Conservation (phyloP, 140 eudicot species). For the Senecio squalidus region DNA sequence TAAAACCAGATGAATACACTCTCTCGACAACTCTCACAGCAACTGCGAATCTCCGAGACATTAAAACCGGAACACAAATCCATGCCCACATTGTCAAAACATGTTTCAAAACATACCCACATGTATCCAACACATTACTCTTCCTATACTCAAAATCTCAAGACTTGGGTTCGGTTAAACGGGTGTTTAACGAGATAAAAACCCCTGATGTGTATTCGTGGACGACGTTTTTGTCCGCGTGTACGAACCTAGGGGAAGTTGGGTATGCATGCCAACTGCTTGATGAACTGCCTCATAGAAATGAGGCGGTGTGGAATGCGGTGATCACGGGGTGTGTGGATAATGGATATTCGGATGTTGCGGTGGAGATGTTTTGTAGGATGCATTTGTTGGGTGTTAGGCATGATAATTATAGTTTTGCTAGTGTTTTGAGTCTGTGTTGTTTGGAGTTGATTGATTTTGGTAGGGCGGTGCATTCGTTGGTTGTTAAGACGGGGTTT, state of each 20-base stretch:
- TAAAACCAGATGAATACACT: conserved; percentile 80
- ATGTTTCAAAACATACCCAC: conserved; percentile 46
- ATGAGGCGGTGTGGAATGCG: conserved; percentile 79
- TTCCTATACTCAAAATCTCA: conserved; percentile 59
- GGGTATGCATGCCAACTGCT: conserved; percentile 57
- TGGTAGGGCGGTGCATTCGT: conserved; percentile 57
- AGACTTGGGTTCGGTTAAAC: conserved; percentile 44
- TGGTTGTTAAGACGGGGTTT: conserved; percentile 65
- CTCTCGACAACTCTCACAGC: conserved; percentile 78
- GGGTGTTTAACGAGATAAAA: conserved; percentile 43
- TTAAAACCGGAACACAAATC: conserved; percentile 47
- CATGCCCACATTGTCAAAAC: conserved; percentile 48
- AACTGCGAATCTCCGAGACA: conserved; percentile 34
- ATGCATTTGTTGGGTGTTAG: conserved; percentile 62
- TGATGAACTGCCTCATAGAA: conserved; percentile 50
- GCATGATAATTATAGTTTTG: conserved; percentile 73
- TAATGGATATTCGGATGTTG: conserved; percentile 39
- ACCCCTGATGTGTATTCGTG: conserved; percentile 74
- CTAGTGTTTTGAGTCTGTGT: conserved; percentile 75
- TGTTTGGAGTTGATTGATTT: conserved; percentile 42
- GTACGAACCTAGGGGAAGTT: conserved; percentile 68
- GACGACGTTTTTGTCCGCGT: conserved; percentile 80
- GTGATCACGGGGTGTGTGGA: conserved; percentile 78
- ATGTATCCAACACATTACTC: conserved; percentile 68
- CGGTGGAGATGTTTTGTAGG: conserved; percentile 43